Evolutionary conservation across 148 eudicot species (phyloP), one percentile per base, ranked within the genome.

Genomic region (Oxyria digyna): DNA sequence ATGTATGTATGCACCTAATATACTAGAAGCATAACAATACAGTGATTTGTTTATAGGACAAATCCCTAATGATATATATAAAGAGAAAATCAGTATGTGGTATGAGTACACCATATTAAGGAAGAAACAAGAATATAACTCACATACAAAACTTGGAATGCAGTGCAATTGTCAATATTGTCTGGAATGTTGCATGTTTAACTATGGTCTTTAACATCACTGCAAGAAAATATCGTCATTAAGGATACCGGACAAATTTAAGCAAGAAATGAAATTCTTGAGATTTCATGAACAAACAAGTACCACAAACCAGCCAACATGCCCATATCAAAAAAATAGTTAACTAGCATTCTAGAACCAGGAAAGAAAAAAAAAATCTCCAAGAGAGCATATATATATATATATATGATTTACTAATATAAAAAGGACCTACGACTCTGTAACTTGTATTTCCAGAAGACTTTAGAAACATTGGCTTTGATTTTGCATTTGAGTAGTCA

Each of bases 271-370:
- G 20, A 63, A 52, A 54, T 24, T 24, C 10, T 54, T 24, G 26
- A 41, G 8, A 18, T 7, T 12, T 40, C n/a, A 42, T 33, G 71
- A 73, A 93, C 99, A 85, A 84, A 94, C 99, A 91, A 95, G 81
- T 91, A 95, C 99, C 99, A 95, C 85, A 91, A 74, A 45, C 99
- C 99, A 0, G 99, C 91, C 40, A 95, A 76, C 84, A 91, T 96
- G 80, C 99, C 91, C 83, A 95, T 85, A 71, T 95, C 99, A 10
- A 97, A 54, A 14, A 11, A 54, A 32, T 10, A 26, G 12, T 23
- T 54, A 54, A 54, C 26, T 54, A 54, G 17, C 62, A 54, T 54
- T 54, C 31, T 23, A 11, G 26, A 23, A 54, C 13, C 14, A 10
- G 17, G n/a, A n/a, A 17, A 68, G 45, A 65, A 71, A 20, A 38